Evolutionary conservation across 2,329 filamentous ascomycete species (phyloP).

Genomic region (Alternaria sp.): DNA sequence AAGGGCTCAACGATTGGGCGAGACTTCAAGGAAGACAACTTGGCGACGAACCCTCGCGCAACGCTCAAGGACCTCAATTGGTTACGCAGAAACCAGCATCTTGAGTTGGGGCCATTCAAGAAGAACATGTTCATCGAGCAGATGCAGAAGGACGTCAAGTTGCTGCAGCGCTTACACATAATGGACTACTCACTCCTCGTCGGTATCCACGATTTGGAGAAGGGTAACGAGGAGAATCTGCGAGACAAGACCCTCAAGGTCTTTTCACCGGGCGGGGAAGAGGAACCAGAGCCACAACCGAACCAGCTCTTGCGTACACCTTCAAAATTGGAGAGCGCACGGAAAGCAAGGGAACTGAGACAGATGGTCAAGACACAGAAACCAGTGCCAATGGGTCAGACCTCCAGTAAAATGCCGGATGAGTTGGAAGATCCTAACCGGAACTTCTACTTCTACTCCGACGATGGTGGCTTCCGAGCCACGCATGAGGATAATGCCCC

Average conservation of each 20-base stretch:
- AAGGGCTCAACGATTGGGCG: slow-evolving; percentile 96
- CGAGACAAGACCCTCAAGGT: slow-evolving; percentile 89
- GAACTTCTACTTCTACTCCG: slow-evolving; percentile 87
- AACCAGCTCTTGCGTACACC: slow-evolving; percentile 85
- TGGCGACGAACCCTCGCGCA: slow-evolving; percentile 87
- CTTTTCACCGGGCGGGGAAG: slow-evolving; percentile 83
- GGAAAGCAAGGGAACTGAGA: slow-evolving; percentile 88
- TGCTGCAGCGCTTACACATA: slow-evolving; percentile 88
- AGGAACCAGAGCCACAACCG: slow-evolving; percentile 60
- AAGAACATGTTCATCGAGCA: slow-evolving; percentile 89
- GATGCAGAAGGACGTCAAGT: slow-evolving; percentile 82
- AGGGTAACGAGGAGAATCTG: slow-evolving; percentile 94
- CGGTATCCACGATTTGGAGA: slow-evolving; percentile 88
- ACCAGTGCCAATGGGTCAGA: slow-evolving; percentile 89
- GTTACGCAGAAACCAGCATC: slow-evolving; percentile 81
- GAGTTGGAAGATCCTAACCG: slow-evolving; percentile 73
- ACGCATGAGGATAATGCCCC: slow-evolving; percentile 88
- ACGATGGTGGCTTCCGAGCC: slow-evolving; percentile 91
- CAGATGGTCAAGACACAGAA: slow-evolving; percentile 93
- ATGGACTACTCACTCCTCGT: slow-evolving; percentile 99
- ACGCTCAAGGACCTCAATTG: slow-evolving; percentile 98
- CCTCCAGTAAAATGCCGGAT: slow-evolving; percentile 85
- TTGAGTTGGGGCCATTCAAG: slow-evolving; percentile 90
- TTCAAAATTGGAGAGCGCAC: slow-evolving; percentile 88
- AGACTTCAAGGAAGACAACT: slow-evolving; percentile 86